Conservation (phyloP, 345 rosid genomes). For the Dipteronia sinensis region DNA sequence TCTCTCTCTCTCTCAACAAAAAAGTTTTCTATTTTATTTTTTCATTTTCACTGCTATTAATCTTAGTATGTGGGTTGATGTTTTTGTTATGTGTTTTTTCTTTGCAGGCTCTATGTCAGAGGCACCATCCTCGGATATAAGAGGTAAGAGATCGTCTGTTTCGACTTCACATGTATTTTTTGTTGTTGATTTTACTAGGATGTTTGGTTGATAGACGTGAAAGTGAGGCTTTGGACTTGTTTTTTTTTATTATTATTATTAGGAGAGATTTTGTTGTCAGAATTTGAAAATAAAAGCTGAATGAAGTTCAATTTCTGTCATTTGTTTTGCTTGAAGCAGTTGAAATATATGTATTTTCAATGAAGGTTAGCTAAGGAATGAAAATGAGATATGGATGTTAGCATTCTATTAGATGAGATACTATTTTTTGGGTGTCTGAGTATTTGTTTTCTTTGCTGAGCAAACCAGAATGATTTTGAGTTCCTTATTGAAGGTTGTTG, state of each 20-base stretch:
- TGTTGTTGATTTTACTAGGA: not conserved
- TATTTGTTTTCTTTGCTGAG: conserved; percentile 1
- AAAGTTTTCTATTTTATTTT: not conserved
- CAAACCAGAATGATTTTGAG: not conserved
- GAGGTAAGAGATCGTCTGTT: conserved; percentile 42
- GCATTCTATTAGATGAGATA: not conserved
- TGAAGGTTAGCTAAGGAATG: not conserved
- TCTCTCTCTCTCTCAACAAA: not conserved
- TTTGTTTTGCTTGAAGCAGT: not conserved
- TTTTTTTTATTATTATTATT: too few relatives aligned
- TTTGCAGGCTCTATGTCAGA: conserved; percentile 76
- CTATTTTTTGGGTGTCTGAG: not conserved
- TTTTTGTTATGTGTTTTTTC: not conserved
- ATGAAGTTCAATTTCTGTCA: not conserved
- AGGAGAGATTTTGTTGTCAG: not conserved
- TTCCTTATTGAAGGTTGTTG: not conserved
- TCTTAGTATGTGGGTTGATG: not conserved
- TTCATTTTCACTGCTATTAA: not conserved
- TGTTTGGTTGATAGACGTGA: not conserved
- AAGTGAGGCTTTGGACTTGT: not conserved
- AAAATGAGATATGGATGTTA: not conserved
- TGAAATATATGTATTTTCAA: not conserved
- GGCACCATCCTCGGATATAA: conserved; percentile 90
- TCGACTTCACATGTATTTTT: not conserved
- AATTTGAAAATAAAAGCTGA: too few relatives aligned